Percentiles rank a stretch among this genome's conserved stretches.
These are phyloP conservation scores for Aureobasidium subglaciale DNA, from an alignment of 2,329 filamentous ascomycete species.

Conservation along the genomic window DNA sequence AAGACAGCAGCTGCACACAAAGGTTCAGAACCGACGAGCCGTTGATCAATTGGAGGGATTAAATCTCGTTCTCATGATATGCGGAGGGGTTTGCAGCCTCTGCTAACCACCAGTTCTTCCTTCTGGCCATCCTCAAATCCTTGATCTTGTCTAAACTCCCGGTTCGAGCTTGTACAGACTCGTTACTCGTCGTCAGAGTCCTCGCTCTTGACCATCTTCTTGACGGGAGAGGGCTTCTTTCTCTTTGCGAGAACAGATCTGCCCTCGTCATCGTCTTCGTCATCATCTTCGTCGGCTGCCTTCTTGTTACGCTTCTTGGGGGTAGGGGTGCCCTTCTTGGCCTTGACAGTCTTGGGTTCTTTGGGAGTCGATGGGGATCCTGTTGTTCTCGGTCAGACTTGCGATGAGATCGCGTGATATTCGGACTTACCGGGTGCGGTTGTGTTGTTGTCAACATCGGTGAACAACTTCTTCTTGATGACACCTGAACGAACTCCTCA, in stretches of 20 bases:
- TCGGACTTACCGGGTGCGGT: neutral
- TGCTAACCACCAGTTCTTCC: neutral
- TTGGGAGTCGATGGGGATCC: neutral
- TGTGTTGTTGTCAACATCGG: constrained; percentile 18
- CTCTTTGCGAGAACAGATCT: constrained; percentile 2
- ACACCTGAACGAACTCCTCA: neutral
- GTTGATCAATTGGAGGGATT: constrained; percentile 43
- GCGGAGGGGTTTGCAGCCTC: neutral
- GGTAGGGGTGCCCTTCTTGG: constrained; percentile 21
- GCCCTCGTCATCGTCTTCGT: constrained; percentile 4
- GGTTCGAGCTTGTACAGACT: neutral
- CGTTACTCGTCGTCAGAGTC: constrained; percentile 13
- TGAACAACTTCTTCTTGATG: constrained; percentile 27
- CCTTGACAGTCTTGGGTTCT: neutral
- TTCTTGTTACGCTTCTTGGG: constrained; percentile 20
- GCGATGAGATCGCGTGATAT: neutral
- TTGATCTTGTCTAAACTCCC: neutral
- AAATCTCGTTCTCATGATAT: constrained; percentile 17
- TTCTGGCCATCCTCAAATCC: neutral
- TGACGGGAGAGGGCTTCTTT: neutral
- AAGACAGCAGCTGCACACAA: constrained; percentile 66
- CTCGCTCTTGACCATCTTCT: constrained; percentile 12
- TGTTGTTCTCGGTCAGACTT: neutral
- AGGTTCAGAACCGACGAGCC: constrained; percentile 46
- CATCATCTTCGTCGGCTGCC: neutral